Evolutionary conservation across 2,329 filamentous ascomycete species (phyloP).

Genomic region (Beauveria rudraprayagi): DNA sequence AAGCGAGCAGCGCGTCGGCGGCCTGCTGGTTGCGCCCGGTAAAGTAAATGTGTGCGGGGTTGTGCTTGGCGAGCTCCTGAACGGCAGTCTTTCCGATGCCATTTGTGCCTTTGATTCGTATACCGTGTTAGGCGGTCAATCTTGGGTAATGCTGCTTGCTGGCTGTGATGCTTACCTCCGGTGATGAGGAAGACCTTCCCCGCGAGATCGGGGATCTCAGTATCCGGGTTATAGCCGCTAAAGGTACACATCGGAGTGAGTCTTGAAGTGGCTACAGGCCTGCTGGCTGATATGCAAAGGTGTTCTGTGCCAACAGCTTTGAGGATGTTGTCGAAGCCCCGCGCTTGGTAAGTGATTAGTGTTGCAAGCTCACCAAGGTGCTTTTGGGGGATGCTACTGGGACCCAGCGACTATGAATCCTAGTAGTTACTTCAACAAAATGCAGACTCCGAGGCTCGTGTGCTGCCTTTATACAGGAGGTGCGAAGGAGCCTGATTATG

Average conservation of each 20-base stretch:
- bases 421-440: neutral
- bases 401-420: neutral
- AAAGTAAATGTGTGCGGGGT: conserved; percentile 45
- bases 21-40: conserved; percentile 39
- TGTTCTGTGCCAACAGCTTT: neutral
- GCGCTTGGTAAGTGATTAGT: neutral
- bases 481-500: neutral
- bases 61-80: conserved; percentile 28
- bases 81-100: conserved; percentile 22
- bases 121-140: neutral
- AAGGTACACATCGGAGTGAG: neutral
- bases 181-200: conserved; percentile 44
- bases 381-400: neutral
- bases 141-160: neutral
- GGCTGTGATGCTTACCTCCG: conserved; percentile 29
- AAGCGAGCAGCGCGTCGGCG: conserved; percentile 34
- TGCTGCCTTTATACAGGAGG: neutral
- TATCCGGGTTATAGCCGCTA: conserved; percentile 27
- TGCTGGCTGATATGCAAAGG: neutral
- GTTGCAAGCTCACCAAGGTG: neutral
- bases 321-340: neutral
- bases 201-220: conserved; percentile 35
- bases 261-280: neutral
- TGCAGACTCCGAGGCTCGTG: too few species aligned
- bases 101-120: conserved; percentile 24